phyloP scores from a whole-genome alignment of 176 grass and related monocot species.

The Aechmea fasciata region DNA sequence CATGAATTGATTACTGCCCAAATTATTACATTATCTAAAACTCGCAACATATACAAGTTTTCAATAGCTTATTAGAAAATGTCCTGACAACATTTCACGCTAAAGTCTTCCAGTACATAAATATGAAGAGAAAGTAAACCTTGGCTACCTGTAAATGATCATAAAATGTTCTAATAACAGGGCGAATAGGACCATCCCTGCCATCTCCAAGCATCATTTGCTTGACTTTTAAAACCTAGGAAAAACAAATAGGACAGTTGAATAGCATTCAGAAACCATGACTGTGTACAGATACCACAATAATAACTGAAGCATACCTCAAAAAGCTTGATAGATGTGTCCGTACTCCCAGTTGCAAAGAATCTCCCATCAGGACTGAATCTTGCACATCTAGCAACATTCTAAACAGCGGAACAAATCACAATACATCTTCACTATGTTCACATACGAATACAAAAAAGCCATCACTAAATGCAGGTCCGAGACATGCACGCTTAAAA shows the following conservation, averaged over 20 bases:
- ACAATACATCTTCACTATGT: slow-evolving; percentile 10
- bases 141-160: slow-evolving; percentile 70
- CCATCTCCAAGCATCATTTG: slow-evolving; percentile 69
- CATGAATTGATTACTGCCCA: too few relatives aligned
- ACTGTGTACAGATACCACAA: background rate
- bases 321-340: slow-evolving; percentile 87
- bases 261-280: background rate
- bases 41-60: too few relatives aligned
- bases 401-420: slow-evolving; percentile 42
- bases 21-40: too few relatives aligned
- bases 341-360: slow-evolving; percentile 89
- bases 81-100: too few relatives aligned
- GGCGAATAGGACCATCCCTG: slow-evolving; percentile 59
- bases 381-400: slow-evolving; percentile 64
- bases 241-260: slow-evolving; percentile 2
- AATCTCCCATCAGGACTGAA: slow-evolving; percentile 81
- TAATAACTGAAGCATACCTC: slow-evolving; percentile 37
- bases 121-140: background rate
- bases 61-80: too few relatives aligned
- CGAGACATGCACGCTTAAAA: background rate
- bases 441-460: background rate
- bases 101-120: too few relatives aligned
- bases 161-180: slow-evolving; percentile 84
- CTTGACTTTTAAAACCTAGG: slow-evolving; percentile 83
- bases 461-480: background rate